Conservation (phyloP, 2,329 filamentous ascomycete genomes). For the Calycina herbarum region DNA sequence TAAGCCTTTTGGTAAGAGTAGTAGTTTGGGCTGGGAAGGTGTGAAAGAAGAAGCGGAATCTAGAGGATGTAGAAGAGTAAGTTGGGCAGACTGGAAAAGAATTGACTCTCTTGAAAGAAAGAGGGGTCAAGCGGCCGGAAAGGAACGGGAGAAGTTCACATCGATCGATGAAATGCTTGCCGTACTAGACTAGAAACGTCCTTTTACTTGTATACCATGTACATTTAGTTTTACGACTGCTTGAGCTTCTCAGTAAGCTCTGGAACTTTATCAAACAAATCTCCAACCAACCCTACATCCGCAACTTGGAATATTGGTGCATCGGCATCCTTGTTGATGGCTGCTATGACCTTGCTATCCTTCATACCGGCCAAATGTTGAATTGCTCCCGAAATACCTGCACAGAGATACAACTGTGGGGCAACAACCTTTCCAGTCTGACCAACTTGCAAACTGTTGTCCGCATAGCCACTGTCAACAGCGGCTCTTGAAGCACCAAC, state of each 20-base stretch:
- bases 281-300: slow-evolving; percentile 91
- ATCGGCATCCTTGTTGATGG: slow-evolving; percentile 97
- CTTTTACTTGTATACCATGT: slow-evolving; percentile 18
- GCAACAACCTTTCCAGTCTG: slow-evolving; percentile 99
- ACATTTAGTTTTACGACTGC: slow-evolving; percentile 31
- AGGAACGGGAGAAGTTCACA: slow-evolving; percentile 73
- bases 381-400: slow-evolving; percentile 95
- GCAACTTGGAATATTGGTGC: slow-evolving; percentile 98
- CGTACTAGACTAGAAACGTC: slow-evolving; percentile 43
- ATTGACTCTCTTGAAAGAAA: slow-evolving; percentile 79
- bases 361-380: slow-evolving; percentile 99
- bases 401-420: slow-evolving; percentile 90
- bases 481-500: slow-evolving; percentile 93
- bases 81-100: slow-evolving; percentile 81
- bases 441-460: slow-evolving; percentile 97
- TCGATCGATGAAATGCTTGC: slow-evolving; percentile 58
- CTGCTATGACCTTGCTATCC: slow-evolving; percentile 98
- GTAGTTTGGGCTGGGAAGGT: slow-evolving; percentile 71
- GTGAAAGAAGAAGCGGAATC: slow-evolving; percentile 60
- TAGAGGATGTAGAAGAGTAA: slow-evolving; percentile 62
- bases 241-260: slow-evolving; percentile 93
- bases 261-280: slow-evolving; percentile 93
- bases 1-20: slow-evolving; percentile 28
- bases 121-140: slow-evolving; percentile 66
- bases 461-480: slow-evolving; percentile 94